Conservation (phyloP, 2,329 filamentous ascomycete genomes). For the Aspergillus sp. region DNA sequence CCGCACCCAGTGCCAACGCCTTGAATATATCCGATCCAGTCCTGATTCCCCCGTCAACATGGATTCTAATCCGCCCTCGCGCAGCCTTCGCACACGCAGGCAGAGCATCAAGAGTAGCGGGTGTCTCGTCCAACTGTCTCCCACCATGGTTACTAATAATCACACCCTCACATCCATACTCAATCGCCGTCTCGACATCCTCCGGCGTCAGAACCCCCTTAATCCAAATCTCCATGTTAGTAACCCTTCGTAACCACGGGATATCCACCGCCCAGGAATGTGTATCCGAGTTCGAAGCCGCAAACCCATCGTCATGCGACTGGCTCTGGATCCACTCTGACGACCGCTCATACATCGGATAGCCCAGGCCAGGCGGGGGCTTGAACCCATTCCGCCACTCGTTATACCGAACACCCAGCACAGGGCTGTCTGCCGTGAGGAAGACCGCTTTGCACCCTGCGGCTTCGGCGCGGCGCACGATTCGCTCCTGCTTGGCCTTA, state of each 20-base stretch:
- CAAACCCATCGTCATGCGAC: neutral
- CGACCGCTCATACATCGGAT: conserved; percentile 23
- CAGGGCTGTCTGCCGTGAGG: conserved; percentile 55
- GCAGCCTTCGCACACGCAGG: conserved; percentile 27
- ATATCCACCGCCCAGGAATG: neutral
- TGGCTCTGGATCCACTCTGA: neutral
- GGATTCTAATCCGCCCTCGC: conserved; percentile 31
- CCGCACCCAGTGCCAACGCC: conserved; percentile 35
- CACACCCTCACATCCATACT: conserved; percentile 38
- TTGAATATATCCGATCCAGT: conserved; percentile 39
- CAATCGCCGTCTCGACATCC: conserved; percentile 35
- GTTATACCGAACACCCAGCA: conserved; percentile 50
- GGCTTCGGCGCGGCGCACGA: conserved; percentile 30
- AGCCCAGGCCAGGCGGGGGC: conserved; percentile 42
- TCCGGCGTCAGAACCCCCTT: conserved; percentile 17
- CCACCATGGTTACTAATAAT: conserved; percentile 42
- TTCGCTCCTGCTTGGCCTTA: conserved; percentile 23
- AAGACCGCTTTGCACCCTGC: conserved; percentile 51
- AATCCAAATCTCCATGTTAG: neutral
- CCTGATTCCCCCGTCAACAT: conserved; percentile 36
- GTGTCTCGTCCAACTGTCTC: conserved; percentile 36
- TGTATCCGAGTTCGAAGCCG: neutral
- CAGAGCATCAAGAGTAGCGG: conserved; percentile 39
- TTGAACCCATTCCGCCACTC: conserved; percentile 48
- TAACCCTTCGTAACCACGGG: neutral